Base-by-base conservation (phyloP, 164 flowering plant genomes). In the Aristolochia californica region DNA sequence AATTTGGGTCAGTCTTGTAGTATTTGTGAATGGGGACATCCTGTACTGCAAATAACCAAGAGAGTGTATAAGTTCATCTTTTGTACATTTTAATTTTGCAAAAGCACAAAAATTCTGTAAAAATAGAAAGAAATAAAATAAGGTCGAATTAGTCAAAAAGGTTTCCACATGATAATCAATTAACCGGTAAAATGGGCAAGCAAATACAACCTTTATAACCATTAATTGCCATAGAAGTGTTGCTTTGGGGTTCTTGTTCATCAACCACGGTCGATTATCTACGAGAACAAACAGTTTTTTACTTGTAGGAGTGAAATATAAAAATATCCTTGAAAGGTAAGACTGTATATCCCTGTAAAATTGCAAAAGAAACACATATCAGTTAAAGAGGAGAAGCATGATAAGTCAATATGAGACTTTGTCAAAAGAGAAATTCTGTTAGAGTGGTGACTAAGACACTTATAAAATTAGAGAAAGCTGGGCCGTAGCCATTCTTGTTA, bases 341-440 rank as follows among this genome's bases (percentile, higher is more conserved):
- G 75, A 72, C 53, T 72, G 70, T 62, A 69, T 62, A 58, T 72
- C 72, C 69, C 75, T 72, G 51, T 45, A 63, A 25, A 52, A 20
- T 18, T 25, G 22, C 34, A 21, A 49, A 60, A 49, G 21, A 26
- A 49, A 22, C n/a, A 28, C 7, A 18, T 2, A 28, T 44, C 20
- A 27, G 27, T 38, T 22, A 21, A 43, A 43, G 27, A 11, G 14
- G 27, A 16, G 12, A 22, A 12, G 26, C 13, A 57, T 44, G 10
- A 34, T 43, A 27, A 23, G 4, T 44, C 8, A 21, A 26, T 25
- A 43, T 21, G 48, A 22, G 24, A 18, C 23, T n/a, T 5, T n/a
- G 3, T 14, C 11, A 48, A 8, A 45, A 22, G 0, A 24, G 17
- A 11, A n/a, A n/a, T n/a, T n/a, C 9, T 27, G 9, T 24, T 53